A percentile compares a stretch with the other conserved stretches of the same genome.
These are phyloP conservation scores for Picea sitchensis DNA, from an alignment of 75 land plant genomes.

Conservation along the genomic window DNA sequence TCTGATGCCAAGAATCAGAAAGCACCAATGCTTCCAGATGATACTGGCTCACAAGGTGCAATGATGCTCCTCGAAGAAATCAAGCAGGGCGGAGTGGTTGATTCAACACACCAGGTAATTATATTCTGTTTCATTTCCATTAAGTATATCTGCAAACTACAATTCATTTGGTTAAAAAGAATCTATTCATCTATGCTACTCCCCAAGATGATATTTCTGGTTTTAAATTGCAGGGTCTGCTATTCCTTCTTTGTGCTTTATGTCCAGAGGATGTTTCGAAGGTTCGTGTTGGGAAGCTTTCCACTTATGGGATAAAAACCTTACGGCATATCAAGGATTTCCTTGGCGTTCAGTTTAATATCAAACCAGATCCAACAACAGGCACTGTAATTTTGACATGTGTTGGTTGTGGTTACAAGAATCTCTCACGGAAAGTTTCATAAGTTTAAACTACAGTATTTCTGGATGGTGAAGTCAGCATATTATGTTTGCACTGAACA, in stretches of 20 bases:
- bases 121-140: background rate
- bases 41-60: slow-evolving; percentile 70
- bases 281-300: slow-evolving; percentile 93
- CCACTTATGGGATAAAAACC: slow-evolving; percentile 78
- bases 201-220: background rate
- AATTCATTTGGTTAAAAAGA: background rate
- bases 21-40: slow-evolving; percentile 65
- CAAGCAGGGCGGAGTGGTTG: slow-evolving; percentile 94
- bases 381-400: slow-evolving; percentile 83
- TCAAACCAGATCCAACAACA: slow-evolving; percentile 77
- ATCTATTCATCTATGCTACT: background rate
- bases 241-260: slow-evolving; percentile 89
- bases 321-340: slow-evolving; percentile 79
- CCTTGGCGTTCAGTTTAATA: slow-evolving; percentile 73
- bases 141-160: slow-evolving; percentile 5
- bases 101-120: slow-evolving; percentile 85
- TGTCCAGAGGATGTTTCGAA: slow-evolving; percentile 94
- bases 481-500: background rate
- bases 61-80: slow-evolving; percentile 75
- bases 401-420: slow-evolving; percentile 80
- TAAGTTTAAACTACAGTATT: slow-evolving; percentile 14
- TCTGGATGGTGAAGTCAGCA: background rate
- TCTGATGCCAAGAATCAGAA: slow-evolving; percentile 33
- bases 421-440: slow-evolving; percentile 72
- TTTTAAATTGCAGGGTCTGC: slow-evolving; percentile 57